A percentile compares a stretch with the other conserved stretches of the same genome.
These are phyloP conservation scores for Solanum piurae DNA, from an alignment of 257 asterid genomes.

Conservation along the genomic window DNA sequence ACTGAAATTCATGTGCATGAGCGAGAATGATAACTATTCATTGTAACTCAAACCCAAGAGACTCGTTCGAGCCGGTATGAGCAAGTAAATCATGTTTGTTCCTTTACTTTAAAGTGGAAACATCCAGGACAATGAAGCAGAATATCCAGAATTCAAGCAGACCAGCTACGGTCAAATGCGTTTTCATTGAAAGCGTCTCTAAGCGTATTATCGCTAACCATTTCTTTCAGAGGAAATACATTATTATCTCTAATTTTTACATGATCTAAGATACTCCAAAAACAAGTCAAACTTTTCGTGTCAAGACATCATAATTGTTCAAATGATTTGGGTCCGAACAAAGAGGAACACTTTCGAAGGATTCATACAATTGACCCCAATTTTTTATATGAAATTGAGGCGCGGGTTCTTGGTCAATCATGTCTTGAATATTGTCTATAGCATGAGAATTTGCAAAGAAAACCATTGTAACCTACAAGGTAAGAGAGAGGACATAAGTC, in stretches of 20 bases:
- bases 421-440: not conserved
- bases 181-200: not conserved
- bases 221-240: not conserved
- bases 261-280: not conserved
- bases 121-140: not conserved
- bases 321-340: not conserved
- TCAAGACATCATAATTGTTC: not conserved
- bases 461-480: not conserved
- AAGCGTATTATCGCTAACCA: not conserved
- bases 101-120: not conserved
- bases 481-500: not conserved
- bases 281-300: not conserved
- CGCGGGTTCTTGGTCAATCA: not conserved
- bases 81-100: not conserved
- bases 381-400: not conserved
- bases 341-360: not conserved
- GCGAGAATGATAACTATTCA: not conserved
- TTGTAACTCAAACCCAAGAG: not conserved
- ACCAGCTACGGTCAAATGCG: not conserved
- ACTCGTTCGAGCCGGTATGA: not conserved
- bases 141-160: not conserved
- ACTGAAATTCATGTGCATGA: not conserved
- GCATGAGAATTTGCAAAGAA: not conserved
- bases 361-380: not conserved
- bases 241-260: not conserved